phyloP scores from a whole-genome alignment of 2,329 filamentous ascomycete species.

The Stachybotrys chlorohalonatus region DNA sequence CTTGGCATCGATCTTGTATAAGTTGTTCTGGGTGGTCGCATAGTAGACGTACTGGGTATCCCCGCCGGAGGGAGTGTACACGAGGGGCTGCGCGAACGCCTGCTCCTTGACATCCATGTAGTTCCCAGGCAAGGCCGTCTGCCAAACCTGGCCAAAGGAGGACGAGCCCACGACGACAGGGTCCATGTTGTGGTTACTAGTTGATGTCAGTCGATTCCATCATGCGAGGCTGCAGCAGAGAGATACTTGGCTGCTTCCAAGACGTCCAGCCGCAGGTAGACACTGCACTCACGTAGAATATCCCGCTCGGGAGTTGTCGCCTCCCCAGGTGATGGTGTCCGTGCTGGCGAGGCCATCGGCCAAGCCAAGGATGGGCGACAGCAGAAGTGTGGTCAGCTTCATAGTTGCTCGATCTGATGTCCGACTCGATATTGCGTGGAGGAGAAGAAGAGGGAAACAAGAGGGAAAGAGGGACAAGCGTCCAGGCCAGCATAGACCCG shows the following conservation, averaged over 20 bases:
- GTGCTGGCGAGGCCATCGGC: constrained; percentile 30
- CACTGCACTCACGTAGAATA: constrained; percentile 38
- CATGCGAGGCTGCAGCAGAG: no score
- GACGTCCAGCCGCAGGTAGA: no score
- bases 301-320: constrained; percentile 43
- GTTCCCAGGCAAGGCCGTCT: constrained; percentile 38
- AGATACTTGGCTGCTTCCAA: no score
- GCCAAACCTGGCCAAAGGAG: constrained; percentile 47
- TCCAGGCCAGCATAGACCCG: background rate
- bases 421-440: background rate
- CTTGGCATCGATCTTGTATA: constrained; percentile 47
- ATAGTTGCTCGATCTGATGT: constrained; percentile 4
- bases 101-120: constrained; percentile 42
- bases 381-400: constrained; percentile 17
- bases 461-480: background rate
- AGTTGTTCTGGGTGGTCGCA: constrained; percentile 48
- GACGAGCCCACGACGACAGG: constrained; percentile 45
- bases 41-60: constrained; percentile 44
- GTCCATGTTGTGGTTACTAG: constrained; percentile 53
- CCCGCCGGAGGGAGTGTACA: constrained; percentile 37
- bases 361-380: constrained; percentile 22
- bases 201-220: background rate
- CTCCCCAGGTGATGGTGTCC: constrained; percentile 52
- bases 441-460: background rate
- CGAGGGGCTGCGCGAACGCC: constrained; percentile 40